Evolutionary conservation across 106 monocot genomes (phyloP).

Genomic region (Acanthochlamys bracteata): DNA sequence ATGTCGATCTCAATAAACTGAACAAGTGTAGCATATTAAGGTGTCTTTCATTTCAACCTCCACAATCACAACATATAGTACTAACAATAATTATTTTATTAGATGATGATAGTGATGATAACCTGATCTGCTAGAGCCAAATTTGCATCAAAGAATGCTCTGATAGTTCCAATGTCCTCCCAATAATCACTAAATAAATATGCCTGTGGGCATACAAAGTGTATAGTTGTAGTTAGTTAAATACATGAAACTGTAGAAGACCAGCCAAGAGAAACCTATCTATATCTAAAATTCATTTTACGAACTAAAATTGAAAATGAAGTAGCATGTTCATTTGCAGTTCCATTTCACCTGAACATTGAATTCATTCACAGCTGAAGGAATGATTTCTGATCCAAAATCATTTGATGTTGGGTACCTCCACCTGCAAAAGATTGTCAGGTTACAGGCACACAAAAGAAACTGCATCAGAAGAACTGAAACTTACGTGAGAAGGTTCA

Average conservation of each 20-base stretch:
- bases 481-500: constrained; percentile 72
- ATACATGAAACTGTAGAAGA: neutral
- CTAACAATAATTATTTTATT: no score
- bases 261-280: neutral
- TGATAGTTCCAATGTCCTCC: constrained; percentile 93
- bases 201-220: constrained; percentile 28
- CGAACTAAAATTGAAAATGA: neutral
- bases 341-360: constrained; percentile 59
- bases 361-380: constrained; percentile 64
- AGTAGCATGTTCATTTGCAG: neutral
- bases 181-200: constrained; percentile 87
- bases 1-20: no score
- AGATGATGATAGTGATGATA: neutral
- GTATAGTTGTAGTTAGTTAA: neutral
- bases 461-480: neutral
- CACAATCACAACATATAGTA: no score
- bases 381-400: constrained; percentile 95
- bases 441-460: neutral
- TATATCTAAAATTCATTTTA: neutral
- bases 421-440: constrained; percentile 36
- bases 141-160: constrained; percentile 83
- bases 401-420: constrained; percentile 76
- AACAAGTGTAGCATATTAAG: no score
- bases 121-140: constrained; percentile 88
- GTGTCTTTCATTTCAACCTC: no score